These are phyloP conservation scores for Paramecium octaurelia DNA, from an alignment of 73 alveolate species.

Conservation along the genomic window DNA sequence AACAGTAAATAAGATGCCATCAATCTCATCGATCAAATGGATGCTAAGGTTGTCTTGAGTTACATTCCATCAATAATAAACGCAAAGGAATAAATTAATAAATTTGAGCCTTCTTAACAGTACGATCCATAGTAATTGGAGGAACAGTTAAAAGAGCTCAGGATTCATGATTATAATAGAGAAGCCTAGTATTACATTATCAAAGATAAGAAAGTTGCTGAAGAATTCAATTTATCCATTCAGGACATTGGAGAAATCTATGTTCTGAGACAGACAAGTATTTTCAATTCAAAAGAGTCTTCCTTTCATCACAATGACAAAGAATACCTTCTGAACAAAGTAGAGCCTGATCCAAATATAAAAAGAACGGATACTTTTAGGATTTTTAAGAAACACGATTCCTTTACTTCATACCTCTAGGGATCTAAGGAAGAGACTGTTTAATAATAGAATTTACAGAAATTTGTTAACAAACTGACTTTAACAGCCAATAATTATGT, in stretches of 20 bases:
- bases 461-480: neutral
- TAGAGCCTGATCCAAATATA: neutral
- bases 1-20: neutral
- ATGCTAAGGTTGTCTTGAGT: neutral
- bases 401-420: neutral
- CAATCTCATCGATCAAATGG: neutral
- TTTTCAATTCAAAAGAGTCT: neutral
- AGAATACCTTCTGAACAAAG: neutral
- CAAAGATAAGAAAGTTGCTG: neutral
- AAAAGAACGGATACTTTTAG: neutral
- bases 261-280: neutral
- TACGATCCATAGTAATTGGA: neutral
- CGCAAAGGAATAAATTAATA: neutral
- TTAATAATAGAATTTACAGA: neutral
- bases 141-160: neutral
- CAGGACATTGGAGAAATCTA: slow-evolving; percentile 2
- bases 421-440: neutral
- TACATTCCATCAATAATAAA: neutral
- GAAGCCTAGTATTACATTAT: slow-evolving; percentile 18
- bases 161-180: neutral
- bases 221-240: neutral
- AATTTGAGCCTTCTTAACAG: neutral
- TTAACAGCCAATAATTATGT: neutral
- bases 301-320: neutral
- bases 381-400: neutral